phyloP scores from a whole-genome alignment of 148 eudicot genomes.

The Chenopodium formosanum region DNA sequence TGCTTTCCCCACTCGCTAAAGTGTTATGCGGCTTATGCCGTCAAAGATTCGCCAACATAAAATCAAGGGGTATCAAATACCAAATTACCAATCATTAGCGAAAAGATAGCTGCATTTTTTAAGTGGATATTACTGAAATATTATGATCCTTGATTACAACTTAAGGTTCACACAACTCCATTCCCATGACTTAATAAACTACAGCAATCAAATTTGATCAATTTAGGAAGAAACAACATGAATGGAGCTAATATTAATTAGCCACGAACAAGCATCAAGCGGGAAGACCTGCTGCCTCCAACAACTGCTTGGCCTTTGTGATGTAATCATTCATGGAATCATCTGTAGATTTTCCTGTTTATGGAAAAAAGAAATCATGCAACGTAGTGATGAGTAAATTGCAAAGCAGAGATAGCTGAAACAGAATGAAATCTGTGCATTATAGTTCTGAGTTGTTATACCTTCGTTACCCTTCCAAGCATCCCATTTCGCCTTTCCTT shows the following conservation, averaged over 20 bases:
- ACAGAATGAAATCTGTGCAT: background rate
- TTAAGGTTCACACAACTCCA: slow-evolving; percentile 15
- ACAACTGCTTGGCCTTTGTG: slow-evolving; percentile 94
- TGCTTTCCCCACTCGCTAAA: slow-evolving; percentile 1
- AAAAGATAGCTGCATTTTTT: background rate
- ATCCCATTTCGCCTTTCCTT: slow-evolving; percentile 91
- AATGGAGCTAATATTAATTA: slow-evolving; percentile 4
- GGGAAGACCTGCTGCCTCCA: slow-evolving; percentile 65
- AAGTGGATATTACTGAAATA: background rate
- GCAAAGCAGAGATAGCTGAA: background rate
- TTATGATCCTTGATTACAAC: background rate
- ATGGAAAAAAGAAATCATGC: background rate
- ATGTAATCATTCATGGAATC: slow-evolving; percentile 81
- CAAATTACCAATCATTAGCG: background rate
- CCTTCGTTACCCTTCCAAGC: slow-evolving; percentile 97
- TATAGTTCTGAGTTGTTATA: slow-evolving; percentile 21
- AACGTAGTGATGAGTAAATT: too few relatives aligned
- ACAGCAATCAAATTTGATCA: slow-evolving; percentile 7
- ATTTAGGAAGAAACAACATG: slow-evolving; percentile 9
- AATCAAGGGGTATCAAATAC: background rate
- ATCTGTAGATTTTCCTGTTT: slow-evolving; percentile 75
- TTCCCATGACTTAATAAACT: slow-evolving; percentile 8
- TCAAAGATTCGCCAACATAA: slow-evolving; percentile 1
- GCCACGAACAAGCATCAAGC: slow-evolving; percentile 28
- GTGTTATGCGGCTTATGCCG: background rate